Evolutionary conservation across 768 basidiomycete genomes (phyloP).

Genomic region (Sarcodon sp.): DNA sequence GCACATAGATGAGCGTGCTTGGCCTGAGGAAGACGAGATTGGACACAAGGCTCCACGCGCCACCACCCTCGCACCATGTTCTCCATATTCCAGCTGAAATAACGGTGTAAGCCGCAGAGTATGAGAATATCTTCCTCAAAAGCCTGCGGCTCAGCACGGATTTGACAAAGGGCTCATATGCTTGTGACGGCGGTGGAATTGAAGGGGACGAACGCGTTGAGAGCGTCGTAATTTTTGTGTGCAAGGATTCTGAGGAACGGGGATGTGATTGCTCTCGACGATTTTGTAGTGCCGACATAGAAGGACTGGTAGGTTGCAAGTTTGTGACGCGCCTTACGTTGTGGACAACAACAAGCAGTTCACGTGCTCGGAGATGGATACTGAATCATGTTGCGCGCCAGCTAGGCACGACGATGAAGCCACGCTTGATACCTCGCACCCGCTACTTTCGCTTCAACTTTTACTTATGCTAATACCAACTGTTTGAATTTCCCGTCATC

Average conservation of each 20-base stretch:
- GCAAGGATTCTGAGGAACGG: too few relatives aligned
- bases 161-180: conserved; percentile 57
- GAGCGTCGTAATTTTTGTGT: conserved; percentile 3
- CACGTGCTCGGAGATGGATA: too few relatives aligned
- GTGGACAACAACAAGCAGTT: too few relatives aligned
- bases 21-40: conserved; percentile 17
- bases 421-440: too few relatives aligned
- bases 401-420: too few relatives aligned
- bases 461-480: too few relatives aligned
- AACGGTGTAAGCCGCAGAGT: conserved; percentile 36
- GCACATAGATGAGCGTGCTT: conserved; percentile 25
- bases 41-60: conserved; percentile 13
- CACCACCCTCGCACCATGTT: conserved; percentile 30
- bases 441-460: too few relatives aligned
- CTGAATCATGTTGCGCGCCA: too few relatives aligned
- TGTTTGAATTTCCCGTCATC: background rate
- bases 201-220: conserved; percentile 36
- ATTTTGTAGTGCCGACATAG: too few relatives aligned
- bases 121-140: conserved; percentile 36
- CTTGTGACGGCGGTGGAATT: conserved; percentile 42
- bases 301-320: too few relatives aligned
- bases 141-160: conserved; percentile 49
- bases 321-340: too few relatives aligned
- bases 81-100: conserved; percentile 25
- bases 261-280: too few relatives aligned